Percentiles rank a stretch among this genome's conserved stretches.
These are phyloP conservation scores for Castanea mollissima DNA, from an alignment of 306 rosid species.

Conservation along the genomic window DNA sequence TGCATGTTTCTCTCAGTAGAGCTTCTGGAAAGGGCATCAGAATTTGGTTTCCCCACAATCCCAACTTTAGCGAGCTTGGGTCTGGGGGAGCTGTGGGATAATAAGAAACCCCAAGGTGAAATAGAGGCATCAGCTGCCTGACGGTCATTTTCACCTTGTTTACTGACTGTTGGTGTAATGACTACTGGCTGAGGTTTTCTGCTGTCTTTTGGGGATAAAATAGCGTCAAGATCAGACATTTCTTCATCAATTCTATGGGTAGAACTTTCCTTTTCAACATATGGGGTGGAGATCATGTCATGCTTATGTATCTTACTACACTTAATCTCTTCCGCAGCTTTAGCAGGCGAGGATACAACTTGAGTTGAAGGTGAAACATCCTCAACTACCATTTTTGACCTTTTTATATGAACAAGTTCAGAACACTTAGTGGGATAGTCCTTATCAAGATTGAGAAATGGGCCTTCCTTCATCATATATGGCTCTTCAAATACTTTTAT, in stretches of 20 bases:
- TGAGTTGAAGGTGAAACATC: constrained; percentile 55
- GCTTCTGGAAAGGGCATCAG: constrained; percentile 28
- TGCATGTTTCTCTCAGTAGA: constrained; percentile 39
- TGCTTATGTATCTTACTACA: constrained; percentile 26
- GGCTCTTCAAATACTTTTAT: constrained; percentile 74
- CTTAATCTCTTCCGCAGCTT: constrained; percentile 37
- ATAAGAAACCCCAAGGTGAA: constrained; percentile 37
- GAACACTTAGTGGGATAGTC: constrained; percentile 89
- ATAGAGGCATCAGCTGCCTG: constrained; percentile 25
- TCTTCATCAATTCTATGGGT: constrained; percentile 49
- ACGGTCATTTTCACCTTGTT: constrained; percentile 34
- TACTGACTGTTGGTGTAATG: constrained; percentile 27
- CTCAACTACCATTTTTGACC: constrained; percentile 52
- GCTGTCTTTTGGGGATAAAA: constrained; percentile 43
- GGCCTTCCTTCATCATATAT: constrained; percentile 87
- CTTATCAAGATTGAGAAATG: constrained; percentile 62
- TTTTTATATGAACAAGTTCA: constrained; percentile 70
- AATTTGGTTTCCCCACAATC: constrained; percentile 25
- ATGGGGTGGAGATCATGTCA: constrained; percentile 31
- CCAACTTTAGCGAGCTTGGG: constrained; percentile 39
- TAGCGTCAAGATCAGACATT: constrained; percentile 37
- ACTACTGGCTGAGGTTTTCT: constrained; percentile 33
- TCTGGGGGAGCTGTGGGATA: constrained; percentile 30
- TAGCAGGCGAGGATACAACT: constrained; percentile 29
- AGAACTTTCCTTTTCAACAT: constrained; percentile 38